Evolutionary conservation across 352 stramenopile species (phyloP).

Genomic region (Thraustochytrium sp.): DNA sequence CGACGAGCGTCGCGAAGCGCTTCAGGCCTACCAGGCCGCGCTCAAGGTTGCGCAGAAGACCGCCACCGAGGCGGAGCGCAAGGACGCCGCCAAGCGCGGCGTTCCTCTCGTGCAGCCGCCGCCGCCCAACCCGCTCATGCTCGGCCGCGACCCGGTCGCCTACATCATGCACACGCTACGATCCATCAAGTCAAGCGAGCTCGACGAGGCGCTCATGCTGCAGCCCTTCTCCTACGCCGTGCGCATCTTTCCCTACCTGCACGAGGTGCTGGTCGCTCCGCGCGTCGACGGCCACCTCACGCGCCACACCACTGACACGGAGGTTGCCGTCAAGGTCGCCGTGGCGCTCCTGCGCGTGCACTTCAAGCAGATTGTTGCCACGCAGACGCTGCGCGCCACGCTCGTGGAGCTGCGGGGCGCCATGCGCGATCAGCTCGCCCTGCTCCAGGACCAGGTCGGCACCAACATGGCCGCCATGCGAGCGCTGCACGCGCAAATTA

Average conservation of each 20-base stretch:
- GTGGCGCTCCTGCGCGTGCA: constrained; percentile 1
- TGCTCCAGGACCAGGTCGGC: constrained; percentile 22
- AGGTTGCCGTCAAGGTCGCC: constrained; percentile 26
- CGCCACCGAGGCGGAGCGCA: constrained; percentile 45
- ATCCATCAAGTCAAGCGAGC: constrained; percentile 81
- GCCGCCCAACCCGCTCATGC: constrained; percentile 80
- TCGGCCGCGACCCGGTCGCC: constrained; percentile 84
- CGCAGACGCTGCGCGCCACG: not conserved
- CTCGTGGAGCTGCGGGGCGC: not conserved
- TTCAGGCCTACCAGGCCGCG: constrained; percentile 50
- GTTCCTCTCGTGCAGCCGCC: constrained; percentile 47
- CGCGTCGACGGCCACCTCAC: not conserved
- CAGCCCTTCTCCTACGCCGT: constrained; percentile 92
- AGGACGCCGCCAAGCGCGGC: constrained; percentile 32
- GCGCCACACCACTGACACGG: not conserved
- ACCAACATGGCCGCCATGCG: constrained; percentile 35
- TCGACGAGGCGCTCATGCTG: constrained; percentile 94
- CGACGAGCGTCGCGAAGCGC: constrained; percentile 55
- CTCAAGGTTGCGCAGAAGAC: constrained; percentile 38
- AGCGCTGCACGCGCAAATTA: not conserved
- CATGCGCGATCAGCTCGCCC: not conserved
- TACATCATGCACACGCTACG: constrained; percentile 89
- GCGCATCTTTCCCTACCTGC: constrained; percentile 81
- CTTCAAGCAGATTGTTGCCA: constrained; percentile 40
- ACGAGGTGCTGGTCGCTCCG: constrained; percentile 62